A percentile compares a stretch with the other conserved stretches of the same genome.
These are phyloP conservation scores for Suillus discolor DNA, from an alignment of 768 basidiomycete species.

Conservation along the genomic window DNA sequence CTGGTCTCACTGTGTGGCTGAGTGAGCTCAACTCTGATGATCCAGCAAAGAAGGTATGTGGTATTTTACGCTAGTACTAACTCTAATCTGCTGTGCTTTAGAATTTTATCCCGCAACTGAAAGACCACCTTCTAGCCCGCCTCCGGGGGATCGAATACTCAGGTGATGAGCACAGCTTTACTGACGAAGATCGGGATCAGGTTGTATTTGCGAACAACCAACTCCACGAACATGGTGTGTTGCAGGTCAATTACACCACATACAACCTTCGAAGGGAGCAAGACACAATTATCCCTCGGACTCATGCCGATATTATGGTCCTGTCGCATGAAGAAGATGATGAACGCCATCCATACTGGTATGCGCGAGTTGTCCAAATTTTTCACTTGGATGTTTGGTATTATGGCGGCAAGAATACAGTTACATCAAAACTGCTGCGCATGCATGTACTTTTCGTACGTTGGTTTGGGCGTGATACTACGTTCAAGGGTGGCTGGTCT, in stretches of 20 bases:
- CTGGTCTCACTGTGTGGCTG: too few species aligned
- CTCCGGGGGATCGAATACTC: conserved; percentile 9
- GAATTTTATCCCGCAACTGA: conserved; percentile 30
- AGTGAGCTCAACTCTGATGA: too few species aligned
- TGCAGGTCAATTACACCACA: too few species aligned
- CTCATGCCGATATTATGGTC: conserved; percentile 38
- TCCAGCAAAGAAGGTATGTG: too few species aligned
- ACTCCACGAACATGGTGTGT: conserved; percentile 35
- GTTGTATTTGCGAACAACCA: conserved; percentile 29
- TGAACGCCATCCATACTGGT: conserved; percentile 38
- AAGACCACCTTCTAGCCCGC: conserved; percentile 14
- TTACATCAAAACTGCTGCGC: conserved; percentile 3
- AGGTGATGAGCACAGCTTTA: conserved; percentile 21
- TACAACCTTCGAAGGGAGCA: conserved; percentile 28
- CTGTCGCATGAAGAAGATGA: conserved; percentile 29
- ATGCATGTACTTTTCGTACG: conserved; percentile 26
- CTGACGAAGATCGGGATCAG: conserved; percentile 21
- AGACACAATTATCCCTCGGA: conserved; percentile 32
- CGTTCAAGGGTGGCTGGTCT: too few species aligned
- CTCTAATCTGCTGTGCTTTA: conserved; percentile 20
- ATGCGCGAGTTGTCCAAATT: conserved; percentile 36
- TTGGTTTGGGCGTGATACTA: too few species aligned
- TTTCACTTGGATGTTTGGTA: conserved; percentile 26
- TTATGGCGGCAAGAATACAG: not conserved
- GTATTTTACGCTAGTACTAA: too few species aligned